phyloP scores from a whole-genome alignment of 2,329 filamentous ascomycete genomes.

The Talaromyces sp. region DNA sequence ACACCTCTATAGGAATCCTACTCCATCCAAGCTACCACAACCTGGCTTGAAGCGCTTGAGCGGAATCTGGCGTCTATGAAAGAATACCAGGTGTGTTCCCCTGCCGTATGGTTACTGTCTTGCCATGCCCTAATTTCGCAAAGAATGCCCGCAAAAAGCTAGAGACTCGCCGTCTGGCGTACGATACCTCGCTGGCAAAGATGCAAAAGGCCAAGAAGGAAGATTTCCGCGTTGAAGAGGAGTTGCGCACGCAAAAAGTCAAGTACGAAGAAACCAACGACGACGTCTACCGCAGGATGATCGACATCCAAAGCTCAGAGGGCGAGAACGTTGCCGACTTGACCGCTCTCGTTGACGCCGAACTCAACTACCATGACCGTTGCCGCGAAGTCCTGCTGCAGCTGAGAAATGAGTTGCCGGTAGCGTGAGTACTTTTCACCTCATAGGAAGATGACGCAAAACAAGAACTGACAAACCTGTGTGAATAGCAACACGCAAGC shows the following conservation, averaged over 20 bases:
- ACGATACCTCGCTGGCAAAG: constrained; percentile 83
- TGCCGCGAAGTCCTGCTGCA: constrained; percentile 77
- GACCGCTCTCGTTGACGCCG: constrained; percentile 76
- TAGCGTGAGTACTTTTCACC: constrained; percentile 43
- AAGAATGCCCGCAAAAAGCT: constrained; percentile 86
- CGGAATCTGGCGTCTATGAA: constrained; percentile 91
- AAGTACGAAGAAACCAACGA: constrained; percentile 96
- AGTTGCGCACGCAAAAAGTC: constrained; percentile 81
- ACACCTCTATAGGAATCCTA: constrained; percentile 61
- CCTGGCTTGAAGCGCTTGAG: constrained; percentile 90
- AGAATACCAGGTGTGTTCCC: constrained; percentile 75
- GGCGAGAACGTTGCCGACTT: constrained; percentile 76
- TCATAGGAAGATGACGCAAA: not conserved
- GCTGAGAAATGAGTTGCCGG: constrained; percentile 66
- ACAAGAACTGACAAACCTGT: constrained; percentile 13
- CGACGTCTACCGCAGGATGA: constrained; percentile 86
- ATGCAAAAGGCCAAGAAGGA: constrained; percentile 92
- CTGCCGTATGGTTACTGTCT: too few relatives aligned
- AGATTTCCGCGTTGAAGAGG: constrained; percentile 89
- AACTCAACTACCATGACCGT: constrained; percentile 86
- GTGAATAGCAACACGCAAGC: constrained; percentile 21
- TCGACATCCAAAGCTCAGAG: constrained; percentile 92
- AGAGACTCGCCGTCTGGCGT: constrained; percentile 80
- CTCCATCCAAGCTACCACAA: constrained; percentile 68
- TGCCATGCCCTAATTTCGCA: constrained; percentile 6